Percentiles rank a stretch among this genome's conserved stretches.
Evolutionary conservation across 371 early-diverging fungal species (phyloP).

Genomic region (Mucor sp.): DNA sequence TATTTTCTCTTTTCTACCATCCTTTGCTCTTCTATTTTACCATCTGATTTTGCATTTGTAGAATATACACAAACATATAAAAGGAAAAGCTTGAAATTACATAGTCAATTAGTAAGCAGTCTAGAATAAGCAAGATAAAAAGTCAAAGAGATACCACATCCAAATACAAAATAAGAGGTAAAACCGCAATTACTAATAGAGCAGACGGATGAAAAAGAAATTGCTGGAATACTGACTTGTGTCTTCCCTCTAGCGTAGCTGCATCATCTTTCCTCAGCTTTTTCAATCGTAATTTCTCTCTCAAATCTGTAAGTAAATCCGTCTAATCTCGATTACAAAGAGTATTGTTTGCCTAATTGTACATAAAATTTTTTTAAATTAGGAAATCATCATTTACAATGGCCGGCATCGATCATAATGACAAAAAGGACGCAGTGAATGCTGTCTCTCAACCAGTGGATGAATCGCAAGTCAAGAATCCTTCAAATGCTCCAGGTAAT

Average conservation of each 20-base stretch:
- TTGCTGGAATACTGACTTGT: neutral
- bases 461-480: neutral
- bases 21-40: neutral
- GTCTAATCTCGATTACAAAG: neutral
- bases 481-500: constrained; percentile 2
- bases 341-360: neutral
- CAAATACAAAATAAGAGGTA: neutral
- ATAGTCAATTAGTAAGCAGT: neutral
- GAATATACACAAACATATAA: neutral
- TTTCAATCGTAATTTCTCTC: neutral
- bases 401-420: neutral
- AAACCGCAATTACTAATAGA: neutral
- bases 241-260: neutral
- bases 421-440: neutral
- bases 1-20: neutral
- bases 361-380: neutral
- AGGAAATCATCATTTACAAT: neutral
- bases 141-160: neutral
- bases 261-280: neutral
- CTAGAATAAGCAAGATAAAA: neutral
- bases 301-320: constrained; percentile 3
- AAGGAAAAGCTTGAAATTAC: neutral
- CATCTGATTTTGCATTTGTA: neutral
- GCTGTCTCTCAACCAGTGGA: neutral
- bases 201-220: neutral